phyloP scores from a whole-genome alignment of 179 eudicot species.

The Drosera spatulata region DNA sequence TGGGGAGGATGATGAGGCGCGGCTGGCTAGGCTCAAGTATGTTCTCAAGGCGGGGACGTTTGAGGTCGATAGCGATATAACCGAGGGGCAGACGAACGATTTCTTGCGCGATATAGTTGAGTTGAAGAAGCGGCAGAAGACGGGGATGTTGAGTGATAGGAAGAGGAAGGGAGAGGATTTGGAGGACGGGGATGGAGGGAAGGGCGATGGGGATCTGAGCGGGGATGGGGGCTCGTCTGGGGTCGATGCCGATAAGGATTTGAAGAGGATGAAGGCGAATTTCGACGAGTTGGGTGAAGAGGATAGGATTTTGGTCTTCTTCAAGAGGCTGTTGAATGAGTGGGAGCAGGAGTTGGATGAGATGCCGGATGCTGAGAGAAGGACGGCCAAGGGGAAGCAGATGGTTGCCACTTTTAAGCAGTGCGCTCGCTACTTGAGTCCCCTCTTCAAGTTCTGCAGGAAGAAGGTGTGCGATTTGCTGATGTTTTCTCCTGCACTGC shows the following conservation, averaged over 20 bases:
- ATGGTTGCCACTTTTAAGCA: slow-evolving; percentile 93
- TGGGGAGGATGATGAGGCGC: slow-evolving; percentile 79
- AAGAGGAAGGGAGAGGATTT: slow-evolving; percentile 74
- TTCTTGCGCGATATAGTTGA: slow-evolving; percentile 85
- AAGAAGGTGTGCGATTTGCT: slow-evolving; percentile 46
- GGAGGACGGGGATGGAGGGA: slow-evolving; percentile 56
- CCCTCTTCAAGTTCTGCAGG: slow-evolving; percentile 86
- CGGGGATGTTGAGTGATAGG: slow-evolving; percentile 61
- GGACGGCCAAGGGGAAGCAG: slow-evolving; percentile 90
- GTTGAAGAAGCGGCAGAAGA: slow-evolving; percentile 83
- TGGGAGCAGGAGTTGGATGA: slow-evolving; percentile 83
- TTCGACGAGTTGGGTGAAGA: slow-evolving; percentile 80
- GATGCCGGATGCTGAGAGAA: slow-evolving; percentile 60
- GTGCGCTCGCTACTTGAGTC: slow-evolving; percentile 86
- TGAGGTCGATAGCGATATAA: slow-evolving; percentile 90
- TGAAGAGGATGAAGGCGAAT: slow-evolving; percentile 74
- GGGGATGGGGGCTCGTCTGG: slow-evolving; percentile 69
- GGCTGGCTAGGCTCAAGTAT: slow-evolving; percentile 62
- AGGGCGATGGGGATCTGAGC: slow-evolving; percentile 63
- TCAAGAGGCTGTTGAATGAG: slow-evolving; percentile 84
- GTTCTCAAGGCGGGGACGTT: slow-evolving; percentile 73
- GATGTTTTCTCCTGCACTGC: too few relatives aligned
- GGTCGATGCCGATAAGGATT: slow-evolving; percentile 71
- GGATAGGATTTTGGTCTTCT: slow-evolving; percentile 92
- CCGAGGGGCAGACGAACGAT: slow-evolving; percentile 94